Evolutionary conservation across 139 green algal genomes (phyloP).

Genomic region (Gonium pectorale): DNA sequence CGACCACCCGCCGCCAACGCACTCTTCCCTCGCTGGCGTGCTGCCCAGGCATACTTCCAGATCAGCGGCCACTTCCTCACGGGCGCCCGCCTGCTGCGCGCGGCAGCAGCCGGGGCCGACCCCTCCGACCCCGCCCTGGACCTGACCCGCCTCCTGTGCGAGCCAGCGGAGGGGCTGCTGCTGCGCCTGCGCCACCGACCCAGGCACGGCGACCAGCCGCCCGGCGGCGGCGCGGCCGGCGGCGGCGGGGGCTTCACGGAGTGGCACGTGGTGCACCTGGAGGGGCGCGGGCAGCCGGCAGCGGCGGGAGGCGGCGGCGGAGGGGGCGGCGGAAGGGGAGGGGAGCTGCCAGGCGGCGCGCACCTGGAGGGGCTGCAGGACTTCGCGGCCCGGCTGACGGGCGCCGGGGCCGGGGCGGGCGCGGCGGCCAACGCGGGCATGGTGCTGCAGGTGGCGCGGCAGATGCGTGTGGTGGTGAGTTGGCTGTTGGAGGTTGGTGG

Average conservation of each 20-base stretch:
- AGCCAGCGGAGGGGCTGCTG: not conserved
- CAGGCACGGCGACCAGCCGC: not conserved
- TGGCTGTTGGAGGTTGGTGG: not conserved
- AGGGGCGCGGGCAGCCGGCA: not conserved
- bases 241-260: not conserved
- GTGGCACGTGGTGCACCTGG: not conserved
- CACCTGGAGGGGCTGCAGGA: not conserved
- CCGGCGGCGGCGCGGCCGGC: not conserved
- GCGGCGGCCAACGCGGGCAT: not conserved
- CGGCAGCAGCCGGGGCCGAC: not conserved
- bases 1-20: not conserved
- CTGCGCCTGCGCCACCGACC: not conserved
- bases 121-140: not conserved
- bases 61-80: not conserved
- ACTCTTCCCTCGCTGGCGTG: not conserved
- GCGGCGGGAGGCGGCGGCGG: not conserved
- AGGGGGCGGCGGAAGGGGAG: not conserved
- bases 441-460: conserved; percentile 6
- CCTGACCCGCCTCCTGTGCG: not conserved
- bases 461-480: conserved; percentile 10
- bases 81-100: not conserved
- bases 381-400: not conserved
- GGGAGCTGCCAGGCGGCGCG: not conserved
- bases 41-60: not conserved
- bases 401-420: not conserved